Conservation (phyloP, 2,329 filamentous ascomycete genomes). For the Colletotrichum spaethianum region DNA sequence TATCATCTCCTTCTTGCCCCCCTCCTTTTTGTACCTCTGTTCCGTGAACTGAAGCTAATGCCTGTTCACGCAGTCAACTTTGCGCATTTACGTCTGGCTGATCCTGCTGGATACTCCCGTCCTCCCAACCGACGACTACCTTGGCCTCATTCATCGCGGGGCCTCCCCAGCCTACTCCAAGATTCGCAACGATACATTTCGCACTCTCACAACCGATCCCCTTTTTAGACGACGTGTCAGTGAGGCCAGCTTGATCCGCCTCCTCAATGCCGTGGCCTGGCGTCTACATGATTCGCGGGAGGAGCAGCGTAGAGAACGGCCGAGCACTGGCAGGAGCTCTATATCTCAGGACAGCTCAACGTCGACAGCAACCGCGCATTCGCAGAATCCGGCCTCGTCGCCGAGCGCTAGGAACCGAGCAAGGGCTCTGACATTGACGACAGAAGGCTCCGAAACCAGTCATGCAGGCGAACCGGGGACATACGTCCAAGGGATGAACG, state of each 20-base stretch:
- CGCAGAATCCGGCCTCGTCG: conserved; percentile 57
- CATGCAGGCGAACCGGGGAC: conserved; percentile 78
- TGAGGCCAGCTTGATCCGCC: conserved; percentile 92
- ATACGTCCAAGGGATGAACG: conserved; percentile 99
- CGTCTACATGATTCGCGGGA: conserved; percentile 85
- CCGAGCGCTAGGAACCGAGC: conserved; percentile 65
- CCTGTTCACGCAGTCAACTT: conserved; percentile 75
- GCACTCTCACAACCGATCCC: conserved; percentile 96
- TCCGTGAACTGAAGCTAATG: conserved; percentile 1
- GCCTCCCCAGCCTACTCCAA: conserved; percentile 96
- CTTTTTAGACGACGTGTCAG: conserved; percentile 95
- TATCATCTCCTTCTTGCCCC: not conserved
- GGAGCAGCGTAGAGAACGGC: conserved; percentile 56
- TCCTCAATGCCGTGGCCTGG: conserved; percentile 97
- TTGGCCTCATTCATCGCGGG: conserved; percentile 90
- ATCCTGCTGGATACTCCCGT: conserved; percentile 91
- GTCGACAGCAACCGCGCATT: conserved; percentile 52
- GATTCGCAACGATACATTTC: conserved; percentile 98
- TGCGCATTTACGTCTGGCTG: conserved; percentile 96
- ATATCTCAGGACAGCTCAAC: conserved; percentile 48
- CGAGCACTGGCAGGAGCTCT: conserved; percentile 55
- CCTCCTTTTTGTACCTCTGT: no score
- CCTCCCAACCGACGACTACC: conserved; percentile 88
- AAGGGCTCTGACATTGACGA: conserved; percentile 73
- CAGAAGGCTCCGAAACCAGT: conserved; percentile 69